Conservation (phyloP, 2,329 filamentous ascomycete species). For the Pezicula radicicola region DNA sequence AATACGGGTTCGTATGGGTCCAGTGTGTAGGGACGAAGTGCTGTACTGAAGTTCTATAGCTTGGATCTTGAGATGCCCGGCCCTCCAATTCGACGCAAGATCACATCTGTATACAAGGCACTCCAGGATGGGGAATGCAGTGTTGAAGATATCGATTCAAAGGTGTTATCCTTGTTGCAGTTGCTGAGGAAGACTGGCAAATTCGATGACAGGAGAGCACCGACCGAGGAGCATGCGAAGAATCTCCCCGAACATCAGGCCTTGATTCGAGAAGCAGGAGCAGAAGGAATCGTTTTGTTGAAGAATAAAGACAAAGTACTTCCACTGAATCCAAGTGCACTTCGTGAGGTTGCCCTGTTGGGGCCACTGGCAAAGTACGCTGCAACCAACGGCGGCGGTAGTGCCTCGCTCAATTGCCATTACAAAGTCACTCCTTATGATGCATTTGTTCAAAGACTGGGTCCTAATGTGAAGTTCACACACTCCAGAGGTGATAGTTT, state of each 20-base stretch:
- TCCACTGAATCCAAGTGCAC: conserved; percentile 35
- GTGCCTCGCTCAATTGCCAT: conserved; percentile 54
- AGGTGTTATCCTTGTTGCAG: conserved; percentile 6
- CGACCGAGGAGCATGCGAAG: conserved; percentile 7
- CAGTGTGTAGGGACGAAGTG: not conserved
- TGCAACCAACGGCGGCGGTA: conserved; percentile 59
- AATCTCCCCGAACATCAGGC: conserved; percentile 21
- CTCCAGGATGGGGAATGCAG: conserved; percentile 1
- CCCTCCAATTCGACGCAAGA: conserved; percentile 25
- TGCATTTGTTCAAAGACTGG: conserved; percentile 45
- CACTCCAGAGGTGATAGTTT: conserved; percentile 29
- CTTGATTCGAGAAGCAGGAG: conserved; percentile 50
- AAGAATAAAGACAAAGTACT: conserved; percentile 57
- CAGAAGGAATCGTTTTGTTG: conserved; percentile 57
- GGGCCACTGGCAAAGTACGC: conserved; percentile 52
- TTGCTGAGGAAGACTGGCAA: conserved; percentile 6
- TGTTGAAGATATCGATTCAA: conserved; percentile 2
- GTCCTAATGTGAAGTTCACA: conserved; percentile 18
- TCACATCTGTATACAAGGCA: conserved; percentile 2
- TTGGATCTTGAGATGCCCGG: conserved; percentile 36
- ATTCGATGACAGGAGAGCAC: not conserved
- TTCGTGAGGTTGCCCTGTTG: conserved; percentile 43
- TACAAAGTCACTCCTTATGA: conserved; percentile 70
- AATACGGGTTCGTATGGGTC: conserved; percentile 16
- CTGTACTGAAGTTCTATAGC: conserved; percentile 9